Base-by-base conservation (phyloP, 495 filamentous ascomycete species). In the Umbilicaria muhlenbergii region DNA sequence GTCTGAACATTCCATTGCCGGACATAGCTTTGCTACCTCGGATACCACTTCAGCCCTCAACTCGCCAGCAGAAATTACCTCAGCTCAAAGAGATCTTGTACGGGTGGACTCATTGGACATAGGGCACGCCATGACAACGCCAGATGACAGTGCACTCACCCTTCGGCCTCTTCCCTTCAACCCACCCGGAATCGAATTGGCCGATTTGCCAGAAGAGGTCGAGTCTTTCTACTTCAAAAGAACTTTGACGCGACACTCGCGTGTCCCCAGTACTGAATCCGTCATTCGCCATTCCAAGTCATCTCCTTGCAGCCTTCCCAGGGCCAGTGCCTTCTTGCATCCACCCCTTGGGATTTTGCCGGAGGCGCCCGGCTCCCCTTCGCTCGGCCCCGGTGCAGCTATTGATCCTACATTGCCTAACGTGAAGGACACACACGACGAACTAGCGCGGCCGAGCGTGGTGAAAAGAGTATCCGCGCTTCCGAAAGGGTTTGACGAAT, bases 191-290 rank as follows among this genome's bases (percentile, higher is more conserved):
- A 59, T 64, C 17, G 62, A 73, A 18, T 55, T 86, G 24, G 67
- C 77, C 33, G 69, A 86, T 46, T 81, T 91, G 11, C 77, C 80
- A 3, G 83, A 92, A 56, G 84, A 88, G 52, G 73, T 78, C 35
- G 83, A 87, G 36, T 41, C 38, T 10, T 41, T 34, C 5, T 35
- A 47, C 13, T 39, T 38, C 11, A 47, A 32, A 39, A 37, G 40
- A 42, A 44, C 32, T 45, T 52, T 46, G 2, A 41, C 39, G 8
- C 12, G 59, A 64, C 51, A 48, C n/a, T 40, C 36, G 11, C 36
- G 34, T 15, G 41, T 41, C n/a, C 40, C 41, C 11, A 49, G 36
- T 17, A 21, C 46, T n/a, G 37, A 35, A 11, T 43, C 46, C 3
- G 42, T 17, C 2, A 17, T 52, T 38, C 42, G 52, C 5, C 46